Conservation (phyloP, 257 asterid species). For the Przewalskia tangutica region DNA sequence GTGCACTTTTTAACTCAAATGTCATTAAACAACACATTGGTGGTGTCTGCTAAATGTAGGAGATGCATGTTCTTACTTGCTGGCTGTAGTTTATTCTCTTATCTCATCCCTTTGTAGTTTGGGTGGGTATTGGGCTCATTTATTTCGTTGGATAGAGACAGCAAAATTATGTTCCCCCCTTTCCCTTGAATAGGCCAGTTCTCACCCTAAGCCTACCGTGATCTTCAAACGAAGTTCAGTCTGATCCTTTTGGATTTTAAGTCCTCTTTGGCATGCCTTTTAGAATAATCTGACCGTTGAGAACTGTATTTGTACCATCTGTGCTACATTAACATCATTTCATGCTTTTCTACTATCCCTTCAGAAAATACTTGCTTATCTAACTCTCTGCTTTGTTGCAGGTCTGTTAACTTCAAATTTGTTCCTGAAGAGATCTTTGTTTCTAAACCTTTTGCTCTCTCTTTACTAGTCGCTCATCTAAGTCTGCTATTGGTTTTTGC, state of each 20-base stretch:
- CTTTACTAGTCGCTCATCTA: constrained; percentile 33
- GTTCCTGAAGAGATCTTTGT: constrained; percentile 38
- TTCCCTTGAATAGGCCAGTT: background rate
- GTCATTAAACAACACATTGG: background rate
- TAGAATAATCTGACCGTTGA: background rate
- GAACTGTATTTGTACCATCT: background rate
- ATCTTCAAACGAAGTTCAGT: background rate
- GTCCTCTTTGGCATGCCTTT: background rate
- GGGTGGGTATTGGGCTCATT: background rate
- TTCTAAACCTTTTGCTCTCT: constrained; percentile 30
- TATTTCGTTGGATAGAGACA: background rate
- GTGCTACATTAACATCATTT: background rate
- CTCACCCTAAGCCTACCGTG: background rate
- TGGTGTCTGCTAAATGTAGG: background rate
- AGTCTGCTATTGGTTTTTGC: constrained; percentile 34
- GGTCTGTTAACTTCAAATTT: constrained; percentile 55
- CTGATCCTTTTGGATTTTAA: background rate
- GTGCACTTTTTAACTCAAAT: background rate
- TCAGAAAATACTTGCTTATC: background rate
- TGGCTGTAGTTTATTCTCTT: background rate
- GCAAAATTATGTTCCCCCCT: background rate
- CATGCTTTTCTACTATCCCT: background rate
- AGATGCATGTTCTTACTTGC: background rate
- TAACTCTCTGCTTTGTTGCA: constrained; percentile 5
- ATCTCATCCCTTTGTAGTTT: background rate